These are phyloP conservation scores for Kentomonas sorsogonicus DNA, from an alignment of 208 protist genomes.

Conservation along the genomic window DNA sequence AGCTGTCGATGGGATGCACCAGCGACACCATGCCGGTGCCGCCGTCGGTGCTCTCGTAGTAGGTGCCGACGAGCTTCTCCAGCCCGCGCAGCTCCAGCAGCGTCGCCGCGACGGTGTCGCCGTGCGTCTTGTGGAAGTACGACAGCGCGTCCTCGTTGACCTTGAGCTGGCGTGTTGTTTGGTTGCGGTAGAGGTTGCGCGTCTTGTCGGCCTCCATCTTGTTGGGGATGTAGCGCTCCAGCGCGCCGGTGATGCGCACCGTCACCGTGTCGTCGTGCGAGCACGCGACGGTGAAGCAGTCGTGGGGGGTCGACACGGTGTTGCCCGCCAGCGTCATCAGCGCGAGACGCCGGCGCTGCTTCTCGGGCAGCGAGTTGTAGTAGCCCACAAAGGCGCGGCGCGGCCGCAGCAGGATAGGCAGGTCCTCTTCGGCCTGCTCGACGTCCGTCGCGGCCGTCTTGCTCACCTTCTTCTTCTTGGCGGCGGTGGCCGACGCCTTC, in stretches of 20 bases:
- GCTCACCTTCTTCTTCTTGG: conserved; percentile 12
- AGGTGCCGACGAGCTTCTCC: conserved; percentile 89
- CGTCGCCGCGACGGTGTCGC: conserved; percentile 62
- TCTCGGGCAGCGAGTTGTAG: conserved; percentile 68
- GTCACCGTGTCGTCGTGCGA: conserved; percentile 75
- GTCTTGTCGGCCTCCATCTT: conserved; percentile 81
- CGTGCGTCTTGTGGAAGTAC: conserved; percentile 83
- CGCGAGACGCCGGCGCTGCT: conserved; percentile 63
- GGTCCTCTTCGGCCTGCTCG: conserved; percentile 34
- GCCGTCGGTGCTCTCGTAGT: conserved; percentile 88
- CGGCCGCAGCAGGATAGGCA: conserved; percentile 76
- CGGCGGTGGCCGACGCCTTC: conserved; percentile 17
- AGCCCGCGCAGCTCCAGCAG: conserved; percentile 83
- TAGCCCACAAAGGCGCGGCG: conserved; percentile 78
- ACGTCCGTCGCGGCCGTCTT: conserved; percentile 12
- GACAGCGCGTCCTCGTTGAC: conserved; percentile 84
- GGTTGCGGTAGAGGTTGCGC: conserved; percentile 76
- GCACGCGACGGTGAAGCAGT: conserved; percentile 78
- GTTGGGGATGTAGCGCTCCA: conserved; percentile 64
- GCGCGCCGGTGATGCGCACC: conserved; percentile 63
- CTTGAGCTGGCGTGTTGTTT: conserved; percentile 76
- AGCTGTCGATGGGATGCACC: conserved; percentile 83
- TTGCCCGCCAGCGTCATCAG: conserved; percentile 78
- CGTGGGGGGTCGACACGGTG: conserved; percentile 60
- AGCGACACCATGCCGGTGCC: conserved; percentile 90